Evolutionary conservation across 179 eudicot species (phyloP).

Genomic region (Sideroxylon spinosum): DNA sequence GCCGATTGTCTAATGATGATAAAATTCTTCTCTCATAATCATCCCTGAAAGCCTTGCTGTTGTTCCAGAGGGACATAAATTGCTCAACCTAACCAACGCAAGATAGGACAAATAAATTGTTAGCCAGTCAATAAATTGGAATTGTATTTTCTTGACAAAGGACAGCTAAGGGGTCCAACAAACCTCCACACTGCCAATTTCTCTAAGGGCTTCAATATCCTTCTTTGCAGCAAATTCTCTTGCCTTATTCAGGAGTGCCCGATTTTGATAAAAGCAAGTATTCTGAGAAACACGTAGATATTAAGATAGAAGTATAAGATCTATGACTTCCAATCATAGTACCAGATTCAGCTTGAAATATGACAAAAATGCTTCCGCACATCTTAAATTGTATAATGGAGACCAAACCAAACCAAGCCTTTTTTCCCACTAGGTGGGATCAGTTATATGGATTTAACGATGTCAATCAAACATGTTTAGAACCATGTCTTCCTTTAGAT

Average conservation of each 20-base stretch:
- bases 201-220: conserved; percentile 62
- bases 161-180: conserved; percentile 14
- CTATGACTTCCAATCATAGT: background rate
- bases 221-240: conserved; percentile 58
- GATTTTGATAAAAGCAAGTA: conserved; percentile 39
- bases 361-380: too few relatives aligned
- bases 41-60: conserved; percentile 58
- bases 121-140: background rate
- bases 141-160: background rate
- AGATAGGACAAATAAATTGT: background rate
- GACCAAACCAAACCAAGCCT: too few relatives aligned
- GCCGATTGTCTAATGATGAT: conserved; percentile 59
- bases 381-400: background rate
- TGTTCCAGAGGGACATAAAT: conserved; percentile 66
- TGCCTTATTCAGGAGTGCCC: conserved; percentile 36
- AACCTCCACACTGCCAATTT: conserved; percentile 54
- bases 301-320: background rate
- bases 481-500: too few relatives aligned
- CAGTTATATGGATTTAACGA: too few relatives aligned
- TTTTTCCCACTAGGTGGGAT: too few relatives aligned
- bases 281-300: conserved; percentile 41
- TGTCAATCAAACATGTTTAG: background rate
- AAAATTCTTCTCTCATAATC: conserved; percentile 71
- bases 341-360: background rate
- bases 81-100: conserved; percentile 46